Conservation (phyloP, 2,329 filamentous ascomycete genomes). For the Nigrospora osmanthi region DNA sequence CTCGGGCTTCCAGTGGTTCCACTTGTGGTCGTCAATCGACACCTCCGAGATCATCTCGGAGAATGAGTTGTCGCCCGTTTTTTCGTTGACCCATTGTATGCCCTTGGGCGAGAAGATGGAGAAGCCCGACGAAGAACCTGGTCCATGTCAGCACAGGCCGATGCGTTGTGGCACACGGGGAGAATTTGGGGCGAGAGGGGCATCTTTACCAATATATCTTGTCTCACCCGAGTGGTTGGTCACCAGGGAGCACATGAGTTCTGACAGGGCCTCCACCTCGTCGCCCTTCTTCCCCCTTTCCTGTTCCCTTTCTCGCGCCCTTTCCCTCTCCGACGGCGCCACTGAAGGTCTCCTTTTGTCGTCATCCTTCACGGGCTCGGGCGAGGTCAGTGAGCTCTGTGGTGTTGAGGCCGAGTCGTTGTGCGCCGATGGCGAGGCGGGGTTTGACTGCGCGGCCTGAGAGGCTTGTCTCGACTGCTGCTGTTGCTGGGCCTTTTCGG, state of each 20-base stretch:
- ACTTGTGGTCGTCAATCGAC: slow-evolving; percentile 89
- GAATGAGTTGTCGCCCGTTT: slow-evolving; percentile 92
- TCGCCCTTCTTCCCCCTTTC: slow-evolving; percentile 43
- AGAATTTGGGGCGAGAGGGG: too few species aligned
- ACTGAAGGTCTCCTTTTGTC: slow-evolving; percentile 31
- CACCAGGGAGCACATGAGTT: slow-evolving; percentile 98
- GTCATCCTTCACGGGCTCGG: slow-evolving; percentile 34
- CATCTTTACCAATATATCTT: slow-evolving; percentile 73
- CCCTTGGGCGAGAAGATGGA: slow-evolving; percentile 98
- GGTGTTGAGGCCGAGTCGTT: slow-evolving; percentile 38
- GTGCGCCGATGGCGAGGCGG: slow-evolving; percentile 40
- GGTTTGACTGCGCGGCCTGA: slow-evolving; percentile 36
- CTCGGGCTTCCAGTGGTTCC: slow-evolving; percentile 97
- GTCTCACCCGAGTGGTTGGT: slow-evolving; percentile 94
- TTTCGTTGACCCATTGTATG: slow-evolving; percentile 97
- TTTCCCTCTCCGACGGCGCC: slow-evolving; percentile 28
- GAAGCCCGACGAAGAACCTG: slow-evolving; percentile 92
- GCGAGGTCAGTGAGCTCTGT: slow-evolving; percentile 47
- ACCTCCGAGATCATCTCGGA: slow-evolving; percentile 89
- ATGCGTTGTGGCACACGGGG: too few species aligned
- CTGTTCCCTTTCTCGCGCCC: slow-evolving; percentile 36
- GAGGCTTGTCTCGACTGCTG: slow-evolving; percentile 42
- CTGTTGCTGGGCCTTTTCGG: slow-evolving; percentile 46
- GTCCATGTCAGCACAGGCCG: neutral
- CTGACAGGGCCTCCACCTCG: slow-evolving; percentile 81